These are phyloP conservation scores for Pelargonium cotyledonis DNA, from an alignment of 441 rosid species.

Conservation along the genomic window DNA sequence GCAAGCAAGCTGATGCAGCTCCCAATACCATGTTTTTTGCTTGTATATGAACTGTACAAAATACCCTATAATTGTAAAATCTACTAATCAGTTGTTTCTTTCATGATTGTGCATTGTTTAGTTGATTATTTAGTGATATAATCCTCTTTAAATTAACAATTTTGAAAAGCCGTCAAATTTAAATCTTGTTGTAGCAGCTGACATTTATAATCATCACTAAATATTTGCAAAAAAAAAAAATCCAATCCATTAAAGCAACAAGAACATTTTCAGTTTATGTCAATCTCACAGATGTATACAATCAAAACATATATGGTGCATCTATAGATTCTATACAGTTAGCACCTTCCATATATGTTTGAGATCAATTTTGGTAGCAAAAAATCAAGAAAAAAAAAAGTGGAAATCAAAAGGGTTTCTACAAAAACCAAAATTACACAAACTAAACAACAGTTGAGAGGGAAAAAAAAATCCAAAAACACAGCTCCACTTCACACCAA, in stretches of 20 bases:
- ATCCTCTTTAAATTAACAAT: too few relatives aligned
- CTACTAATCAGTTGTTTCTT: too few relatives aligned
- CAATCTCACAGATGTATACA: neutral
- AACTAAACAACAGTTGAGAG: constrained; percentile 1
- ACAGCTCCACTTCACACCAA: neutral
- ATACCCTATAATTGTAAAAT: too few relatives aligned
- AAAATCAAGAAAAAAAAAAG: neutral
- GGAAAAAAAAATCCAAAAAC: neutral
- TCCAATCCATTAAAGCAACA: neutral
- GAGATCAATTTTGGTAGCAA: neutral
- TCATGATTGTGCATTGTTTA: too few relatives aligned
- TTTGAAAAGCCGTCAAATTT: too few relatives aligned
- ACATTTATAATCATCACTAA: too few relatives aligned
- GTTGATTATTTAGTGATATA: too few relatives aligned
- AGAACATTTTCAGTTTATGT: neutral
- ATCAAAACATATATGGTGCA: neutral
- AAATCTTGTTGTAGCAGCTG: too few relatives aligned
- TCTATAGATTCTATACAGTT: constrained; percentile 1
- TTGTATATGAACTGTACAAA: too few relatives aligned
- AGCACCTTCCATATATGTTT: neutral
- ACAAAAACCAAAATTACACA: neutral
- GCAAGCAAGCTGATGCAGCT: too few relatives aligned
- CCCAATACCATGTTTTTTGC: too few relatives aligned
- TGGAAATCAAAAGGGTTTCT: neutral
- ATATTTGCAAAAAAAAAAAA: neutral